Base-by-base conservation (phyloP, 768 basidiomycete genomes). In the Naematelia encephala region DNA sequence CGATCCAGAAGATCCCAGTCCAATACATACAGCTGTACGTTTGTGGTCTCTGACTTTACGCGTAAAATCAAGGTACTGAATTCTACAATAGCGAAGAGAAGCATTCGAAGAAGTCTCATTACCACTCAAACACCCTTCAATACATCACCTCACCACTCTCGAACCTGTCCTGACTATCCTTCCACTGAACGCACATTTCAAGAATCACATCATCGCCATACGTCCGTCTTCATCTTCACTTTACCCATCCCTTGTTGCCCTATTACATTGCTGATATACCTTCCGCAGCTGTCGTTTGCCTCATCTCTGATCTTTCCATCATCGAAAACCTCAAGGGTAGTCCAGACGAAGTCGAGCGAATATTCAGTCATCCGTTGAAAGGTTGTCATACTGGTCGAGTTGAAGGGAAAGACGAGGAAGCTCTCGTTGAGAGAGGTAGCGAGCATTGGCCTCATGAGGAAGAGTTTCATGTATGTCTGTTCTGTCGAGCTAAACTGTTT, bases 41-140 rank as follows among this genome's bases (percentile, higher is more conserved):
- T 19, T 53, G 42, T n/a, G 14, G 26, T 19, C 5, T 43, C 11
- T 11, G 23, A 4, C 43, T 4, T 14, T 23, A 11, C 13, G 21
- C 43, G n/a, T n/a, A 28, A 5, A 5, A 8, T 50, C 16, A 3
- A 34, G 39, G 34, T 25, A 14, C 47, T 62, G 34, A 60, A 12
- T 8, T 30, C 22, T 19, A n/a, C 2, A 51, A 19, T 68, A 92
- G 91, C 82, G 82, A 49, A 81, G 91, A 57, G 91, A 94, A 77
- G 91, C 91, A 0, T 74, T 84, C 56, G 91, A 94, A 78, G 91
- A 94, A 79, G 87, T 93, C 19, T 84, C 78, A 1, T 80, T 93
- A 1, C 70, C 84, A 1, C 53, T 70, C 11, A 56, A 80, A 53
- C 82, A 81, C 39, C 82, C 85, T 0, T 74, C 83, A 49, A 78